Evolutionary conservation across 768 basidiomycete genomes (phyloP), one percentile per base, ranked within the genome.

Genomic region (Hericium rajendrae): DNA sequence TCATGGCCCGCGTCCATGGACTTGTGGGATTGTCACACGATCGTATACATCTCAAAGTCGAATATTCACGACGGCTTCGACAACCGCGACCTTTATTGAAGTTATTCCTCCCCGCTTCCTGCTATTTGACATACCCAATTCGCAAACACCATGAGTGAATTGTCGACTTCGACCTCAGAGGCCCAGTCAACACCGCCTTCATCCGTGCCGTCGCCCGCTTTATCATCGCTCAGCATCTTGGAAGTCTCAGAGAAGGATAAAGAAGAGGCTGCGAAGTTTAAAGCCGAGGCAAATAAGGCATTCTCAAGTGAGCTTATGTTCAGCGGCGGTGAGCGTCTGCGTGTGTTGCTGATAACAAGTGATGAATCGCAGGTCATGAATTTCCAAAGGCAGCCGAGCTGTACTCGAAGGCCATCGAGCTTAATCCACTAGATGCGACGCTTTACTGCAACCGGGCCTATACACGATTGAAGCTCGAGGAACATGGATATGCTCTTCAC

Each of bases 361-460:
- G 52, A 41, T 39, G 38, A 50, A 50, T 18, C 61, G 76, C 57
- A 78, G 90, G 72, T 50, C 88, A 91, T 68, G 83, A 89, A 64
- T 98, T 94, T 68, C 76, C 78, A 20, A 69, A 72, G 15, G 92
- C 94, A 11, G 85, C 88, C 10, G 77, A 79, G 41, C 71, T 97
- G 39, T 99, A 98, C 70, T 80, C 86, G 2, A 72, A 84, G 39
- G 91, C 95, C 2, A 88, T 98, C 62, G 84, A 87, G 62, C 80
- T 85, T 67, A 94, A 99, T 68, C 94, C 93, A 0, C 75, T 76
- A 56, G 95, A 97, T 65, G 74, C 93, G 54, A 94, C 92, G 13
- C 71, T 95, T 54, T 98, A 91, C 88, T 94, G 88, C 68, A 98
- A 98, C 72, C 81, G 95, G 39, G 93, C 97, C 2, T 90, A 92